phyloP scores from a whole-genome alignment of 2,329 filamentous ascomycete genomes.

The Coniochaeta ligniaria region DNA sequence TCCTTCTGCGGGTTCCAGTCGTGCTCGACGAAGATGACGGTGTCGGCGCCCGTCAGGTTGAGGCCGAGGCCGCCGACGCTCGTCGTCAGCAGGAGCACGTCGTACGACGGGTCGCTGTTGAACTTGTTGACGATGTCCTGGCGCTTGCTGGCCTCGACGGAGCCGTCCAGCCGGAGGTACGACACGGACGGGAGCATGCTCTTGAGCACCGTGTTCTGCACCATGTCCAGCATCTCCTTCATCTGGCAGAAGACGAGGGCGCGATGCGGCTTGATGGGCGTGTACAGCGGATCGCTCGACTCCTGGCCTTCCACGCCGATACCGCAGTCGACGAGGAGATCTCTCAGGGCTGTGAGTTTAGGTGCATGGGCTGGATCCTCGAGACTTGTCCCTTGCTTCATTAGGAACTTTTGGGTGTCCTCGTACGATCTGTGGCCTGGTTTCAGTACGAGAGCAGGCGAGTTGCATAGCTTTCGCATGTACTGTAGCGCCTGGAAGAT shows the following conservation, averaged over 20 bases:
- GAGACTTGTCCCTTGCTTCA: conserved; percentile 71
- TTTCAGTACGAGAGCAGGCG: conserved; percentile 92
- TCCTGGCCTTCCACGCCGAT: conserved; percentile 73
- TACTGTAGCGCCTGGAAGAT: conserved; percentile 99
- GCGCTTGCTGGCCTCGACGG: conserved; percentile 84
- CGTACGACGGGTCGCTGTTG: conserved; percentile 95
- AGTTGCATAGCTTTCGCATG: conserved; percentile 99
- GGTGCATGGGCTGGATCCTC: conserved; percentile 85
- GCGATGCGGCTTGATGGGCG: conserved; percentile 91
- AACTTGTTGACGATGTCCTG: conserved; percentile 99
- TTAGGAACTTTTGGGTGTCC: conserved; percentile 73
- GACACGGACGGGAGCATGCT: conserved; percentile 88
- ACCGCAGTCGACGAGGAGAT: conserved; percentile 95
- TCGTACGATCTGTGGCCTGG: conserved; percentile 87
- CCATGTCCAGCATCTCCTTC: conserved; percentile 99
- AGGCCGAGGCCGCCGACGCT: conserved; percentile 91
- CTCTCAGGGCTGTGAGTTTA: conserved; percentile 82
- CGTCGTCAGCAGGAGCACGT: conserved; percentile 87
- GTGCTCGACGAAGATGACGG: conserved; percentile 98
- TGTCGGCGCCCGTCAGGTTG: conserved; percentile 94
- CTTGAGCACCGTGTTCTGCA: conserved; percentile 87
- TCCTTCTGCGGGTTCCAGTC: conserved; percentile 99
- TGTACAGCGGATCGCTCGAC: conserved; percentile 48
- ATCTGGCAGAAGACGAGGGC: conserved; percentile 98
- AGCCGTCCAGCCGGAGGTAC: conserved; percentile 87